These are phyloP conservation scores for Teratosphaeria zuluensis DNA, from an alignment of 2,329 filamentous ascomycete species.

Conservation along the genomic window DNA sequence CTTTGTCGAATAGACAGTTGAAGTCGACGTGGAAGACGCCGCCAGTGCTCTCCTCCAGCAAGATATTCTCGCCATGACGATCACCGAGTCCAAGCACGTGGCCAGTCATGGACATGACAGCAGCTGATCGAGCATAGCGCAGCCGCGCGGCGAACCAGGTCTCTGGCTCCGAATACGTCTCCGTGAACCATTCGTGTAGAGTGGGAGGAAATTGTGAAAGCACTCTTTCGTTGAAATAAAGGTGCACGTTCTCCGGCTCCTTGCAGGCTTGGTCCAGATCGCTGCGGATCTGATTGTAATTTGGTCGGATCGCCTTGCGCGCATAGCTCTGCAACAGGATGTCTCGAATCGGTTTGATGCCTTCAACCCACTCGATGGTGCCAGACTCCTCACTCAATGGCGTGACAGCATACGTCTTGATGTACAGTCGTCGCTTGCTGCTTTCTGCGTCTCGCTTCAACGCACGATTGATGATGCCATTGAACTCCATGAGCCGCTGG, in stretches of 20 bases:
- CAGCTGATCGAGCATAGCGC: slow-evolving; percentile 83
- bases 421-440: slow-evolving; percentile 81
- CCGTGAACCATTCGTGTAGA: slow-evolving; percentile 88
- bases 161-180: slow-evolving; percentile 86
- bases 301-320: slow-evolving; percentile 55
- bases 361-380: slow-evolving; percentile 97
- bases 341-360: slow-evolving; percentile 85
- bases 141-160: slow-evolving; percentile 85
- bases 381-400: slow-evolving; percentile 96
- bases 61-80: slow-evolving; percentile 92
- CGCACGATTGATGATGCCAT: slow-evolving; percentile 92
- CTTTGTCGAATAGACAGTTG: slow-evolving; percentile 98
- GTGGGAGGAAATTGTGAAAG: slow-evolving; percentile 65
- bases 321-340: slow-evolving; percentile 73
- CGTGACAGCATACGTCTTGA: slow-evolving; percentile 94
- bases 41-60: slow-evolving; percentile 87
- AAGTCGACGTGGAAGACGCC: slow-evolving; percentile 97
- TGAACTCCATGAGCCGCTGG: slow-evolving; percentile 98
- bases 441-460: slow-evolving; percentile 86
- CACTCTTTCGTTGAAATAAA: slow-evolving; percentile 60
- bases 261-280: slow-evolving; percentile 57
- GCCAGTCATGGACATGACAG: slow-evolving; percentile 99
- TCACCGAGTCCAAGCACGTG: slow-evolving; percentile 90
- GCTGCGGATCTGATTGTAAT: slow-evolving; percentile 58
- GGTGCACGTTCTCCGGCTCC: slow-evolving; percentile 49